A percentile compares a stretch with the other conserved stretches of the same genome.
These are phyloP conservation scores for Pseudevernia furfuracea DNA, from an alignment of 495 filamentous ascomycete genomes.

Conservation along the genomic window DNA sequence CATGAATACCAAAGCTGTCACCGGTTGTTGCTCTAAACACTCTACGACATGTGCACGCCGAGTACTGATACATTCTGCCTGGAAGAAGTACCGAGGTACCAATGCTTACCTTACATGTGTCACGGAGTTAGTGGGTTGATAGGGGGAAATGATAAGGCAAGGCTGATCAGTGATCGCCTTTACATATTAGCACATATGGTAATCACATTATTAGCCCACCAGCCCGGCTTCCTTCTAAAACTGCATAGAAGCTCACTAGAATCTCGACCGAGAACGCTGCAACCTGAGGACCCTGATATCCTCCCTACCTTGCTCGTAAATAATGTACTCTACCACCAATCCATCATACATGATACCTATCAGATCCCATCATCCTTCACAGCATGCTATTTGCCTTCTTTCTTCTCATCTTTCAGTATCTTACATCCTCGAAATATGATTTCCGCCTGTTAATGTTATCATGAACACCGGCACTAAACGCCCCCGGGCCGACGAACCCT, in stretches of 20 bases:
- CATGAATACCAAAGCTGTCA: not conserved
- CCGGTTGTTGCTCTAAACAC: too few species aligned
- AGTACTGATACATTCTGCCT: not conserved
- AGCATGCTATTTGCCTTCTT: not conserved
- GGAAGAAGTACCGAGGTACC: not conserved
- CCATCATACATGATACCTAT: too few species aligned
- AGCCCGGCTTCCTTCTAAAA: not conserved
- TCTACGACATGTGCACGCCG: not conserved
- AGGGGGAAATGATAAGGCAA: constrained; percentile 18
- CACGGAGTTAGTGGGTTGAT: constrained; percentile 1
- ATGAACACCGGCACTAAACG: constrained; percentile 24
- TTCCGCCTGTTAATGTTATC: not conserved
- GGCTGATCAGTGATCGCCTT: constrained; percentile 13
- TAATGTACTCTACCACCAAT: too few species aligned
- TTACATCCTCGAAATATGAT: not conserved
- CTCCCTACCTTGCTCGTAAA: not conserved
- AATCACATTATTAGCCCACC: too few species aligned
- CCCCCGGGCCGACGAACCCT: constrained; percentile 16
- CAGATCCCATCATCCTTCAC: too few species aligned
- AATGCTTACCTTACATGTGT: not conserved
- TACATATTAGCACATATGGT: too few species aligned
- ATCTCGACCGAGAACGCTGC: not conserved
- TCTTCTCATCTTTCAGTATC: not conserved
- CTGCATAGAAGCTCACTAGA: constrained; percentile 14
- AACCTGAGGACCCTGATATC: constrained; percentile 1